Percentiles rank a stretch among this genome's conserved stretches.
Evolutionary conservation across 371 early-diverging fungal species (phyloP).

Genomic region (Mucor racemosus): DNA sequence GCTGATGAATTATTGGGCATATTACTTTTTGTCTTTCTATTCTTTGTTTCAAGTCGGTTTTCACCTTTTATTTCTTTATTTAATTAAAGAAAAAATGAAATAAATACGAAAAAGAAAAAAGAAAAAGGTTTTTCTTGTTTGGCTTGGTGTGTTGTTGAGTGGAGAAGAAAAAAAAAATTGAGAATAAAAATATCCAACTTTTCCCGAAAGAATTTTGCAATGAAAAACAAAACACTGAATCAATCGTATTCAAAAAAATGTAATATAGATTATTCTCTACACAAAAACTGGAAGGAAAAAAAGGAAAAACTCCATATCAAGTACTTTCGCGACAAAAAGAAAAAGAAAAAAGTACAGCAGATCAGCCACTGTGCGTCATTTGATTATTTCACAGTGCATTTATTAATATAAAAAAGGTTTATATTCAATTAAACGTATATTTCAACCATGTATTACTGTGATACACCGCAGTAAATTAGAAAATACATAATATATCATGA

Average conservation of each 20-base stretch:
- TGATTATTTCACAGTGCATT: not conserved
- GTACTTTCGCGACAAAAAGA: not conserved
- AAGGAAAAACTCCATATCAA: not conserved
- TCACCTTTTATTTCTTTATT: not conserved
- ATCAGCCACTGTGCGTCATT: conserved; percentile 2
- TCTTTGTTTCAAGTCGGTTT: not conserved
- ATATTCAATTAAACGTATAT: not conserved
- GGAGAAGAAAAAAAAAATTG: conserved; percentile 6
- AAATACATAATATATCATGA: not conserved
- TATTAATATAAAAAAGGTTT: too few relatives aligned
- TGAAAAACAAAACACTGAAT: not conserved
- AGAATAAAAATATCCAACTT: not conserved
- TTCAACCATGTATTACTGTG: not conserved
- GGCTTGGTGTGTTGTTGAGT: not conserved
- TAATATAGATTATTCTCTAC: not conserved
- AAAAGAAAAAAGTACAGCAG: not conserved
- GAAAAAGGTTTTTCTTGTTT: conserved; percentile 6
- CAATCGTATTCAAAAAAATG: not conserved
- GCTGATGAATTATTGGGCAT: conserved; percentile 17
- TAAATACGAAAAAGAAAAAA: not conserved
- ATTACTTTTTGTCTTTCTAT: not conserved
- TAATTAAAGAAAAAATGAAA: not conserved
- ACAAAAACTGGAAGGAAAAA: not conserved
- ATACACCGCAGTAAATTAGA: not conserved
- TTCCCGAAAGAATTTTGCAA: conserved; percentile 1